phyloP scores from a whole-genome alignment of 2,329 filamentous ascomycete genomes.

The Metarhizium guizhouense region DNA sequence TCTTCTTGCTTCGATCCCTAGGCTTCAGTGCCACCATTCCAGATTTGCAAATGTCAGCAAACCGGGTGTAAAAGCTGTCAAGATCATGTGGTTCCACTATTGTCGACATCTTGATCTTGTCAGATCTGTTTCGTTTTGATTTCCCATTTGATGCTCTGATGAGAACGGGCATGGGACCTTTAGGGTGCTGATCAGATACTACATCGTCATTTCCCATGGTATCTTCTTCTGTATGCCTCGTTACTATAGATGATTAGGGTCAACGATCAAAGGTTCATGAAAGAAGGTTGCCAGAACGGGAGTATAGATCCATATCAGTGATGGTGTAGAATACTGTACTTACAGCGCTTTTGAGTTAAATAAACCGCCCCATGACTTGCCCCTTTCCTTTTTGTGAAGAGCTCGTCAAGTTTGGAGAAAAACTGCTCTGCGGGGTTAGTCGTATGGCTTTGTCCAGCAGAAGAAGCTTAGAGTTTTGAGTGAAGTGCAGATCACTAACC shows the following conservation, averaged over 20 bases:
- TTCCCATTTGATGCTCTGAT: conserved; percentile 81
- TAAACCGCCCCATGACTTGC: conserved; percentile 66
- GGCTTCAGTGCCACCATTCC: conserved; percentile 90
- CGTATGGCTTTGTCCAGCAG: background rate
- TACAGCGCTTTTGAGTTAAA: conserved; percentile 70
- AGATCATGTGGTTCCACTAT: conserved; percentile 68
- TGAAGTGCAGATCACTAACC: conserved; percentile 16
- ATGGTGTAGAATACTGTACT: conserved; percentile 13
- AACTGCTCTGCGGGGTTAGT: conserved; percentile 43
- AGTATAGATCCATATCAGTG: background rate
- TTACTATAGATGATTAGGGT: background rate
- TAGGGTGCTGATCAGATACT: conserved; percentile 51
- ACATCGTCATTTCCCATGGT: conserved; percentile 34
- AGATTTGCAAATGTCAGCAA: conserved; percentile 83
- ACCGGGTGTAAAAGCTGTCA: conserved; percentile 72
- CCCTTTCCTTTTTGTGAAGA: conserved; percentile 58
- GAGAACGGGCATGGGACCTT: conserved; percentile 59
- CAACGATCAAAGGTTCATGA: background rate
- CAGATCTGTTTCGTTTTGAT: conserved; percentile 43
- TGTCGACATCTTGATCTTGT: conserved; percentile 71
- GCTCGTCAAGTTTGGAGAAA: conserved; percentile 57
- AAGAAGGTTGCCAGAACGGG: background rate
- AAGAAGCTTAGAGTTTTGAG: background rate
- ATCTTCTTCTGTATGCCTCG: background rate
- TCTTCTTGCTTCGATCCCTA: conserved; percentile 80